Conservation (phyloP, 192 early-diverging fungal species). For the Linnemannia hyalina region DNA sequence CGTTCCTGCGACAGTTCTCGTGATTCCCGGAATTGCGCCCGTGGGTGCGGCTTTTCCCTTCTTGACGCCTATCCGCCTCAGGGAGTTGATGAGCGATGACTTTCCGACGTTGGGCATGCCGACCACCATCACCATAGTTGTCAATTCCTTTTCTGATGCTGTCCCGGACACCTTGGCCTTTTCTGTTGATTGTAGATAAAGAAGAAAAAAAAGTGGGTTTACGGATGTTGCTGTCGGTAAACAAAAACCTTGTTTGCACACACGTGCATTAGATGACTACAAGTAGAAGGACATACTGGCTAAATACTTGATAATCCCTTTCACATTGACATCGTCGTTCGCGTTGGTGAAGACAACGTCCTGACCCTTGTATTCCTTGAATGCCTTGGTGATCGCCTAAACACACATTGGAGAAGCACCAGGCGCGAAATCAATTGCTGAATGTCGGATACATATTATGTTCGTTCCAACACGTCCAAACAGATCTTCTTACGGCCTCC, state of each 20-base stretch:
- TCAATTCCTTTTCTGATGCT: conserved; percentile 48
- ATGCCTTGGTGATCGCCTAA: conserved; percentile 49
- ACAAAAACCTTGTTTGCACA: not conserved
- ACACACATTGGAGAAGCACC: not conserved
- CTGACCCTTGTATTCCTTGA: conserved; percentile 63
- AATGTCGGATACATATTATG: not conserved
- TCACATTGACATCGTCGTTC: conserved; percentile 69
- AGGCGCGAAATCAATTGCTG: not conserved
- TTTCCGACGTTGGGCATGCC: conserved; percentile 99
- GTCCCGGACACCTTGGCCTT: conserved; percentile 53
- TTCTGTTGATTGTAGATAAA: conserved; percentile 27
- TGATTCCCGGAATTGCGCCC: conserved; percentile 90
- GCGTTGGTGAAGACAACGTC: conserved; percentile 76
- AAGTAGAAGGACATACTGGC: conserved; percentile 45
- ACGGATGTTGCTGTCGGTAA: not conserved
- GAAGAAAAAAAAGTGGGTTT: not conserved
- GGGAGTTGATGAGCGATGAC: conserved; percentile 90
- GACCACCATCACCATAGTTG: conserved; percentile 82
- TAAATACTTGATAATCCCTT: conserved; percentile 76
- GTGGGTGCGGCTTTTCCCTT: conserved; percentile 89
- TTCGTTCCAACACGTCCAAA: not conserved
- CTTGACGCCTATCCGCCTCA: conserved; percentile 81
- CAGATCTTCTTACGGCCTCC: conserved; percentile 39
- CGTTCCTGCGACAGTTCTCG: conserved; percentile 74
- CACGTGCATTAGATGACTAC: not conserved